Evolutionary conservation across 345 rosid genomes (phyloP).

Genomic region (Dimocarpus longan): DNA sequence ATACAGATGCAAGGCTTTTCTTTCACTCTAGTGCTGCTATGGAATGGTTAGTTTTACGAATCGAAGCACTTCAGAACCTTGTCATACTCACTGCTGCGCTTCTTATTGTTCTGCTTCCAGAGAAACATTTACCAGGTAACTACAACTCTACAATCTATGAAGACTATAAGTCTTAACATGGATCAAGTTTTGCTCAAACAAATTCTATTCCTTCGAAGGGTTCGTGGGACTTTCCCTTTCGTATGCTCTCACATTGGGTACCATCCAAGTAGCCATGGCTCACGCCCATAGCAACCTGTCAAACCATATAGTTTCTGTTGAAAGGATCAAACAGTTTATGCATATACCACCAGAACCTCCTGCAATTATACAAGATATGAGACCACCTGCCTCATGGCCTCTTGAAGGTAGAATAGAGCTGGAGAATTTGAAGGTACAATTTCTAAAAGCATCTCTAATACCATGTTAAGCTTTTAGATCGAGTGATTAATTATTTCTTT

Average conservation of each 20-base stretch:
- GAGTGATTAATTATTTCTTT: too few species aligned
- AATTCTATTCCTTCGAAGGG: slow-evolving; percentile 32
- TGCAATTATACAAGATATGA: slow-evolving; percentile 30
- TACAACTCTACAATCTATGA: neutral
- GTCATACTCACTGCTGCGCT: slow-evolving; percentile 71
- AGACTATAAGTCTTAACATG: too few species aligned
- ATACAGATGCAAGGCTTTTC: slow-evolving; percentile 76
- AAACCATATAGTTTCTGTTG: slow-evolving; percentile 36
- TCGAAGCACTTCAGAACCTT: slow-evolving; percentile 65
- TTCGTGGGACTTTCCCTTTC: slow-evolving; percentile 86
- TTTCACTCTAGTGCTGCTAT: slow-evolving; percentile 71
- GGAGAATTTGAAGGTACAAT: slow-evolving; percentile 35
- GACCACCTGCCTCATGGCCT: slow-evolving; percentile 23
- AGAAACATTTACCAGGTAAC: slow-evolving; percentile 53
- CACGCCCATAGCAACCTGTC: slow-evolving; percentile 34
- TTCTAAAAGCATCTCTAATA: too few species aligned
- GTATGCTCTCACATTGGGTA: slow-evolving; percentile 35
- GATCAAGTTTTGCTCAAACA: too few species aligned
- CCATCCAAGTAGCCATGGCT: slow-evolving; percentile 22
- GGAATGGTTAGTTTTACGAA: slow-evolving; percentile 81
- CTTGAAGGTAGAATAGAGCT: slow-evolving; percentile 47
- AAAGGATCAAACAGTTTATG: slow-evolving; percentile 41
- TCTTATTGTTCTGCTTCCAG: slow-evolving; percentile 72
- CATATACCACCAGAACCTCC: slow-evolving; percentile 36
- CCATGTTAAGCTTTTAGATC: too few species aligned